Conservation (phyloP, 148 eudicot species). For the Vaccinium darrowii region DNA sequence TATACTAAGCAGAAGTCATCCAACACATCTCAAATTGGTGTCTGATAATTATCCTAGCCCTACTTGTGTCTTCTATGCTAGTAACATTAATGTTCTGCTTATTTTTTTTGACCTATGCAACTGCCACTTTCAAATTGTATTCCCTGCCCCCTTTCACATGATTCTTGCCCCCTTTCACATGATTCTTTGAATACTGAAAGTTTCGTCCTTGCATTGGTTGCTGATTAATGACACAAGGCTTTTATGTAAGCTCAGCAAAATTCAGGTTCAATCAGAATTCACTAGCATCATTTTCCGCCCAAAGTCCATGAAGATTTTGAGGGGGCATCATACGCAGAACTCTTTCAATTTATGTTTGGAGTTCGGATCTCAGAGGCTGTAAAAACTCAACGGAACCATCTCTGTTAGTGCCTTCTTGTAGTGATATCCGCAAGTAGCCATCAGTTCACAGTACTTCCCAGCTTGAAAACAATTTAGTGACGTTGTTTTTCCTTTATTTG, state of each 20-base stretch:
- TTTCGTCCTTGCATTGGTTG: not conserved
- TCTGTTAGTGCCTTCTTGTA: not conserved
- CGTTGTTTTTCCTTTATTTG: not conserved
- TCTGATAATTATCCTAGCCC: not conserved
- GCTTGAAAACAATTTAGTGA: not conserved
- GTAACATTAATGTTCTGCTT: not conserved
- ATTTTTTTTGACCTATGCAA: not conserved
- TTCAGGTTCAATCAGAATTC: not conserved
- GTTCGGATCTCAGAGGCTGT: not conserved
- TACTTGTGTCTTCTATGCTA: not conserved
- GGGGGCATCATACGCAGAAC: not conserved
- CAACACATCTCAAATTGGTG: not conserved
- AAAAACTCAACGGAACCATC: not conserved
- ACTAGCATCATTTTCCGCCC: not conserved
- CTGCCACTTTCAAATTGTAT: not conserved
- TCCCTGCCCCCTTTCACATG: not conserved
- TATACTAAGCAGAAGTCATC: not conserved
- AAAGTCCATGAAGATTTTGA: not conserved
- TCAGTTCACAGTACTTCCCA: not conserved
- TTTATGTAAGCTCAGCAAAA: no score
- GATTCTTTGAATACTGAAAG: not conserved
- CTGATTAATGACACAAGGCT: not conserved
- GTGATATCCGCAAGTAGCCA: not conserved
- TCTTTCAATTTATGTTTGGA: not conserved
- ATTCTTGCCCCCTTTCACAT: not conserved